Percentiles rank a stretch among this genome's conserved stretches.
These are phyloP conservation scores for Senna siamea DNA, from an alignment of 306 rosid species.

Conservation along the genomic window DNA sequence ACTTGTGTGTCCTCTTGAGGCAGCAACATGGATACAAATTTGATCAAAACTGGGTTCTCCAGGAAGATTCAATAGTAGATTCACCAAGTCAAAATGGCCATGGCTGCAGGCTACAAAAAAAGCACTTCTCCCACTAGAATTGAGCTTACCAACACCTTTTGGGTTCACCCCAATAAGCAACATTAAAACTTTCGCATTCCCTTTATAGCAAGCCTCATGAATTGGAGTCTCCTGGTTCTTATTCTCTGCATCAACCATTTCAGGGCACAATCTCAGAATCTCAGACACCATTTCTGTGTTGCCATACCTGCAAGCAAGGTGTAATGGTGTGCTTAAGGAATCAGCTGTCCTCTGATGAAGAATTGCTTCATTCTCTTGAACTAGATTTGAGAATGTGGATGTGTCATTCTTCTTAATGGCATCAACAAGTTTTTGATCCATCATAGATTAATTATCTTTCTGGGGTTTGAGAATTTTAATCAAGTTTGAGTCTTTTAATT, in stretches of 20 bases:
- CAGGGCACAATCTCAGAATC: slow-evolving; percentile 57
- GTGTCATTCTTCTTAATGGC: slow-evolving; percentile 51
- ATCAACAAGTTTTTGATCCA: slow-evolving; percentile 56
- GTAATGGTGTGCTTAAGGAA: slow-evolving; percentile 59
- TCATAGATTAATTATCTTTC: slow-evolving; percentile 6
- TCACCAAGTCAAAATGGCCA: slow-evolving; percentile 65
- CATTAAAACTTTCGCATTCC: slow-evolving; percentile 44
- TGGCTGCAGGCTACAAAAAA: slow-evolving; percentile 56
- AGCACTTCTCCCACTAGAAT: slow-evolving; percentile 45
- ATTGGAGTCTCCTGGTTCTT: slow-evolving; percentile 60
- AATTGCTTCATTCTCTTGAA: slow-evolving; percentile 48
- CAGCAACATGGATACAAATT: slow-evolving; percentile 55
- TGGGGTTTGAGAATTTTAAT: background rate
- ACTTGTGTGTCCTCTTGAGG: slow-evolving; percentile 70
- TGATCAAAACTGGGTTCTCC: slow-evolving; percentile 50
- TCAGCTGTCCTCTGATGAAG: slow-evolving; percentile 54
- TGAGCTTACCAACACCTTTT: slow-evolving; percentile 47
- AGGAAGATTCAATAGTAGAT: slow-evolving; percentile 47
- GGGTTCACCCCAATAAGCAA: slow-evolving; percentile 59
- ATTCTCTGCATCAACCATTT: slow-evolving; percentile 62
- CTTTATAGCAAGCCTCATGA: slow-evolving; percentile 62
- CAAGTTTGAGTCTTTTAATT: background rate
- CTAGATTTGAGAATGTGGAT: slow-evolving; percentile 41
- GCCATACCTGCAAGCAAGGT: slow-evolving; percentile 64
- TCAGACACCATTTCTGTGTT: slow-evolving; percentile 52